Evolutionary conservation across 2,329 filamentous ascomycete species (phyloP), one percentile per base, ranked within the genome.

Genomic region (Delphinella strobiligena): DNA sequence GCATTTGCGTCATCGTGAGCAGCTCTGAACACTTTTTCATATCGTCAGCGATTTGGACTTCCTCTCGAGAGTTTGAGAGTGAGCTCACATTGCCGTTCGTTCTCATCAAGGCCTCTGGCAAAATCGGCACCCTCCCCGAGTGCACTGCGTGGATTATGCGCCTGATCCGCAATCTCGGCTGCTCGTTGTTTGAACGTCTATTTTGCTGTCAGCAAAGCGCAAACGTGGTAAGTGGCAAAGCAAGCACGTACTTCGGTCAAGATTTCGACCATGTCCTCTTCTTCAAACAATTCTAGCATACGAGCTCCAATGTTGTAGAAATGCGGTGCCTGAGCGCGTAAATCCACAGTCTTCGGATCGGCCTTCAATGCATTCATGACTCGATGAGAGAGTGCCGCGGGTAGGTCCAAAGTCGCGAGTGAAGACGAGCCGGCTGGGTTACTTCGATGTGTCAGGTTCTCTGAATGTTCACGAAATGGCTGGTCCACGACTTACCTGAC

Each of bases 291-390:
- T 43, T 95, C 88, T 45, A 96, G 68, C 61, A 95, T 87, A 37
- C 85, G 75, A 33, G 84, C 80, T 3, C 83, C 86, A 3, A 96
- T 72, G 17, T 76, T 79, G 63, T 94, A 96, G 52, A 94, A 94
- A 60, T 94, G 82, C 27, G 81, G 78, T 45, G 83, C 84, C 58
- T 91, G 76, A 40, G 84, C 78, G 36, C 89, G 77, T 31, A 98
- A 61, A 41, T 93, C 80, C 1, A 98, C 85, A 9, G 82, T 81
- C 40, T 82, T 79, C 0, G 91, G 81, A 55, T 95, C 87, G 22
- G 91, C 91, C 55, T 89, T 91, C 29, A 98, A 68, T 0, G 91
- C 91, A 50, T 93, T 87, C 54, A 93, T 67, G 31, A 96, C 88
- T 34, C 83, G 77, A 45, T 78, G 74, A 4, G 82, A 79, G 1